Evolutionary conservation across 1,284 basidiomycete genomes (phyloP).

Genomic region (Bondarzewia mesenterica): DNA sequence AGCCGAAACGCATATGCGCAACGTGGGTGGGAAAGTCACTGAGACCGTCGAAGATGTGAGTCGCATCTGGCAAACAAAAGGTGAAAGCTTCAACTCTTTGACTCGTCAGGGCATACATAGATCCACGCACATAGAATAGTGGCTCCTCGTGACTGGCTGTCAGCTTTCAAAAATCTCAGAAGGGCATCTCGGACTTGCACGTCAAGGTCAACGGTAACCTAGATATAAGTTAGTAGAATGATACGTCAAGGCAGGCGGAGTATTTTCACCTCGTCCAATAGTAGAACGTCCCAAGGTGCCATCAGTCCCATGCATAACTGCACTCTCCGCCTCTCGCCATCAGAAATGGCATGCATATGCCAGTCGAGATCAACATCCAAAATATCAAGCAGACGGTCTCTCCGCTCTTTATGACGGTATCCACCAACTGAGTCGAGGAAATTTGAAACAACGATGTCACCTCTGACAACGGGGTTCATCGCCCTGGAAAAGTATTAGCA

Average conservation of each 20-base stretch:
- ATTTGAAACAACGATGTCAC: slow-evolving; percentile 81
- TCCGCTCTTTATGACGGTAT: slow-evolving; percentile 85
- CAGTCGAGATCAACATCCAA: slow-evolving; percentile 92
- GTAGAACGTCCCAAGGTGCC: slow-evolving; percentile 88
- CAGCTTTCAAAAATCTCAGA: slow-evolving; percentile 79
- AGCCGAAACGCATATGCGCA: slow-evolving; percentile 81
- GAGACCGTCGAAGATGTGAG: slow-evolving; percentile 93
- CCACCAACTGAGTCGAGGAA: slow-evolving; percentile 96
- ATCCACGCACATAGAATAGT: slow-evolving; percentile 78
- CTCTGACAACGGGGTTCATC: slow-evolving; percentile 92
- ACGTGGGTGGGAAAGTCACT: slow-evolving; percentile 84
- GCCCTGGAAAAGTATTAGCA: slow-evolving; percentile 49
- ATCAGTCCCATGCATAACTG: slow-evolving; percentile 98
- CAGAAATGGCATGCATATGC: slow-evolving; percentile 90
- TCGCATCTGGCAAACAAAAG: slow-evolving; percentile 57
- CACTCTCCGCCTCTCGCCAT: slow-evolving; percentile 90
- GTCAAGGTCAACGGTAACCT: slow-evolving; percentile 98
- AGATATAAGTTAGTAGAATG: neutral
- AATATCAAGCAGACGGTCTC: slow-evolving; percentile 84
- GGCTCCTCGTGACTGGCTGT: slow-evolving; percentile 75
- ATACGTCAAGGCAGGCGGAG: neutral
- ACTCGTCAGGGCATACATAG: slow-evolving; percentile 4
- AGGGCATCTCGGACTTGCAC: slow-evolving; percentile 92
- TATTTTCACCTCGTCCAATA: slow-evolving; percentile 84
- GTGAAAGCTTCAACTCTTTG: no score